A percentile compares a stretch with the other conserved stretches of the same genome.
Conservation (phyloP, 2,329 filamentous ascomycete species). For the Aaosphaeria arxii region DNA sequence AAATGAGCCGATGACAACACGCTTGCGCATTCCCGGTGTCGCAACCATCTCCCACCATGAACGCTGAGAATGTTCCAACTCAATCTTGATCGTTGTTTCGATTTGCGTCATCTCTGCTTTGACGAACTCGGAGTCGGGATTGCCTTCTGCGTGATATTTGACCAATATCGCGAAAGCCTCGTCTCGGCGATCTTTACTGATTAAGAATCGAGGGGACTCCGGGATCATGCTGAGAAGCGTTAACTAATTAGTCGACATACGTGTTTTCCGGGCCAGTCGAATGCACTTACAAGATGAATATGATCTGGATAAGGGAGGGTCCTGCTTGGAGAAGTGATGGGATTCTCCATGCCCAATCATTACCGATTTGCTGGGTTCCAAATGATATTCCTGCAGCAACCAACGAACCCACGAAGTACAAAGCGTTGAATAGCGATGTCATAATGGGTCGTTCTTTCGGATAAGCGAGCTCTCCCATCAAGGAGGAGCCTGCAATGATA, state of each 20-base stretch:
- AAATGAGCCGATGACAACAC: slow-evolving; percentile 59
- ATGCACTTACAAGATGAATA: slow-evolving; percentile 53
- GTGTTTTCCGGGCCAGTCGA: neutral
- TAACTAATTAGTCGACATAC: neutral
- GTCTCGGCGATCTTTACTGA: slow-evolving; percentile 60
- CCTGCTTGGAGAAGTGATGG: slow-evolving; percentile 63
- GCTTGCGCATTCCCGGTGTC: slow-evolving; percentile 62
- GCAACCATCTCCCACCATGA: slow-evolving; percentile 60
- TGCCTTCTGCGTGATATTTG: slow-evolving; percentile 62
- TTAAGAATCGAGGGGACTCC: slow-evolving; percentile 64
- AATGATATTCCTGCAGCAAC: slow-evolving; percentile 61
- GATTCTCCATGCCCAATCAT: slow-evolving; percentile 64
- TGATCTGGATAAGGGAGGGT: slow-evolving; percentile 60
- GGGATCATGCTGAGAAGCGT: slow-evolving; percentile 44
- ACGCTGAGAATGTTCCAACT: slow-evolving; percentile 49
- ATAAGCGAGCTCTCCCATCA: slow-evolving; percentile 64
- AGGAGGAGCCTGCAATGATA: slow-evolving; percentile 61
- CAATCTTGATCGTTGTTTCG: slow-evolving; percentile 58
- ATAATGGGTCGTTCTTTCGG: slow-evolving; percentile 64
- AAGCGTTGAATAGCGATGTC: slow-evolving; percentile 64
- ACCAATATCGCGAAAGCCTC: slow-evolving; percentile 60
- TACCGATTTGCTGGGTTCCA: slow-evolving; percentile 57
- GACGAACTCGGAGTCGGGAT: slow-evolving; percentile 57
- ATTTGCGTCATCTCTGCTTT: slow-evolving; percentile 67
- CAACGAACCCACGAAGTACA: slow-evolving; percentile 60